These are phyloP conservation scores for Fennellomyces sp. DNA, from an alignment of 371 early-diverging fungal species.

Conservation along the genomic window DNA sequence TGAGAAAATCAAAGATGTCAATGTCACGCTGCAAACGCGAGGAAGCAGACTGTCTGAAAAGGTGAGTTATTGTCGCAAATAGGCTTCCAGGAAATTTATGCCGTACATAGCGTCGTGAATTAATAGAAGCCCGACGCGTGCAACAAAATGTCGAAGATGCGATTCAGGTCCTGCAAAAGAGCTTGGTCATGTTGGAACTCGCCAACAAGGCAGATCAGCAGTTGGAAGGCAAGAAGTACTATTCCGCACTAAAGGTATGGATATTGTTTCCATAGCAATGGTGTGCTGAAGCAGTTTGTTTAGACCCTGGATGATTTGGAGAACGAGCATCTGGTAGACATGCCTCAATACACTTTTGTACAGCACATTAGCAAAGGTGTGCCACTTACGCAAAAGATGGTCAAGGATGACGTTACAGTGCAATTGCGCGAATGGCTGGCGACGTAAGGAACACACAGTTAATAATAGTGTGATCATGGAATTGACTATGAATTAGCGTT, in stretches of 20 bases:
- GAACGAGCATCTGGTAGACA: constrained; percentile 66
- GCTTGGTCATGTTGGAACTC: constrained; percentile 87
- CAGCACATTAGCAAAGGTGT: constrained; percentile 82
- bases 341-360: constrained; percentile 78
- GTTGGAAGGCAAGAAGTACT: constrained; percentile 85
- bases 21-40: constrained; percentile 81
- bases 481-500: constrained; percentile 50
- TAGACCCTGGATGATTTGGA: constrained; percentile 84
- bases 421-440: constrained; percentile 94
- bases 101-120: constrained; percentile 83
- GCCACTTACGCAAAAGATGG: constrained; percentile 80
- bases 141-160: constrained; percentile 89
- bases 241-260: constrained; percentile 83
- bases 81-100: neutral
- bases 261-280: neutral
- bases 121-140: constrained; percentile 82
- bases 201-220: constrained; percentile 83
- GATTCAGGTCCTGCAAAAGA: constrained; percentile 80
- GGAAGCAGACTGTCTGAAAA: constrained; percentile 80
- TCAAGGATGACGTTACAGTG: constrained; percentile 81
- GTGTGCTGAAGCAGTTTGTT: neutral
- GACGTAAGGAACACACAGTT: constrained; percentile 47
- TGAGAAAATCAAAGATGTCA: constrained; percentile 83
- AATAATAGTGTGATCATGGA: no score
- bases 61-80: constrained; percentile 37